Evolutionary conservation across 129 eudicot genomes (phyloP).

Genomic region (Tanacetum coccineum): DNA sequence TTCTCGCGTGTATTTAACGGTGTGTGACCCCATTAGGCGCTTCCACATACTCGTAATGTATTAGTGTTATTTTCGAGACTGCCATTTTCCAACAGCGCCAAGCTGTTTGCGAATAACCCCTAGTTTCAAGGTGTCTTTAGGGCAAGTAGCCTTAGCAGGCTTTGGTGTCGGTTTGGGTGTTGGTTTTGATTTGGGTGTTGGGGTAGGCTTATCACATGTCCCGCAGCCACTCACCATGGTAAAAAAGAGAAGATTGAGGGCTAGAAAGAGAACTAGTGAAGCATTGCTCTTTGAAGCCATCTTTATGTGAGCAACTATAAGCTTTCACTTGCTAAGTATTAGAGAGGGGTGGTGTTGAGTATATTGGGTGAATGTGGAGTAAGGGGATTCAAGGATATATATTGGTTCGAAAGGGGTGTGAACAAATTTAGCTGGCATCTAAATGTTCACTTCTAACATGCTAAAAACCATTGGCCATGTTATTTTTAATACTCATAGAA

Average conservation of each 20-base stretch:
- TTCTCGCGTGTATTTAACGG: too few relatives aligned
- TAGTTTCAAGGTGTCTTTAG: constrained; percentile 33
- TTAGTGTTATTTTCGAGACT: too few relatives aligned
- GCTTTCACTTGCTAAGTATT: neutral
- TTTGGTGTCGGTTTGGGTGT: neutral
- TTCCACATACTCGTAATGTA: too few relatives aligned
- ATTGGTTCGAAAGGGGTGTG: constrained; percentile 10
- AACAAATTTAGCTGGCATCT: constrained; percentile 9
- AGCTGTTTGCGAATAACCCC: too few relatives aligned
- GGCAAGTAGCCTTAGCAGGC: constrained; percentile 25
- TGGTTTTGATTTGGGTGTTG: neutral
- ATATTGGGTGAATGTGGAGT: constrained; percentile 18
- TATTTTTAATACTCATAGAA: constrained; percentile 5
- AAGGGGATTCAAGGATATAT: constrained; percentile 11
- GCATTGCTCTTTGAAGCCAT: constrained; percentile 32
- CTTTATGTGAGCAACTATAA: neutral
- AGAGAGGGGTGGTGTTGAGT: neutral
- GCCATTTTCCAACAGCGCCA: too few relatives aligned
- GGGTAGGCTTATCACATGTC: constrained; percentile 21
- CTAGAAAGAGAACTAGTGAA: constrained; percentile 32
- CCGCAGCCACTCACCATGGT: constrained; percentile 16
- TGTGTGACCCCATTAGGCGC: too few relatives aligned
- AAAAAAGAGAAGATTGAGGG: constrained; percentile 38
- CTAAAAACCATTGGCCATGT: constrained; percentile 7
- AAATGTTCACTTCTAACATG: constrained; percentile 10